phyloP scores from a whole-genome alignment of 805 yeast species.

The Ogataea methylovora region DNA sequence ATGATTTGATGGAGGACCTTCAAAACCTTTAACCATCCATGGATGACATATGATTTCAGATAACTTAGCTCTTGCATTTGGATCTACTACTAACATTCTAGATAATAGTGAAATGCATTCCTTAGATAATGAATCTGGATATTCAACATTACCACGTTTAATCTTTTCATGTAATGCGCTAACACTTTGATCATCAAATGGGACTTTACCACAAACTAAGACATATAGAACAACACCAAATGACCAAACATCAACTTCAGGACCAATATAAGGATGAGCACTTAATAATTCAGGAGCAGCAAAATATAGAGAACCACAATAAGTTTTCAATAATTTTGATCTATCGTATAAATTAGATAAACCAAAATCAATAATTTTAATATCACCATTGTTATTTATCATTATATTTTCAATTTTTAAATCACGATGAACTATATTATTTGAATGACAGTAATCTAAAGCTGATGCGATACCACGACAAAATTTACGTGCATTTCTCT shows the following conservation, averaged over 20 bases:
- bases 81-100: slow-evolving; percentile 89
- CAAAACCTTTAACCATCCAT: slow-evolving; percentile 91
- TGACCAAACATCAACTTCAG: slow-evolving; percentile 98
- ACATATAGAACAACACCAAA: slow-evolving; percentile 96
- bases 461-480: slow-evolving; percentile 95
- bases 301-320: slow-evolving; percentile 94
- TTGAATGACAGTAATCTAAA: slow-evolving; percentile 85
- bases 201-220: slow-evolving; percentile 94
- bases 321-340: slow-evolving; percentile 71
- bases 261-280: slow-evolving; percentile 90
- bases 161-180: slow-evolving; percentile 89
- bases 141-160: slow-evolving; percentile 85
- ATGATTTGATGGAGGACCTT: slow-evolving; percentile 59
- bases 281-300: slow-evolving; percentile 96
- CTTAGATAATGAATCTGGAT: slow-evolving; percentile 72
- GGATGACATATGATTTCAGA: slow-evolving; percentile 81
- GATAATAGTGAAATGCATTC: slow-evolving; percentile 77
- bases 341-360: slow-evolving; percentile 79
- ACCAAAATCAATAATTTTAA: slow-evolving; percentile 95
- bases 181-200: slow-evolving; percentile 93
- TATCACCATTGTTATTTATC: slow-evolving; percentile 89
- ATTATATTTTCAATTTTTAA: slow-evolving; percentile 92
- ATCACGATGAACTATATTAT: slow-evolving; percentile 95
- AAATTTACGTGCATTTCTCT: slow-evolving; percentile 88
- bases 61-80: slow-evolving; percentile 69